Base-by-base conservation (phyloP, 2,329 filamentous ascomycete species). In the Cercospora sesami region DNA sequence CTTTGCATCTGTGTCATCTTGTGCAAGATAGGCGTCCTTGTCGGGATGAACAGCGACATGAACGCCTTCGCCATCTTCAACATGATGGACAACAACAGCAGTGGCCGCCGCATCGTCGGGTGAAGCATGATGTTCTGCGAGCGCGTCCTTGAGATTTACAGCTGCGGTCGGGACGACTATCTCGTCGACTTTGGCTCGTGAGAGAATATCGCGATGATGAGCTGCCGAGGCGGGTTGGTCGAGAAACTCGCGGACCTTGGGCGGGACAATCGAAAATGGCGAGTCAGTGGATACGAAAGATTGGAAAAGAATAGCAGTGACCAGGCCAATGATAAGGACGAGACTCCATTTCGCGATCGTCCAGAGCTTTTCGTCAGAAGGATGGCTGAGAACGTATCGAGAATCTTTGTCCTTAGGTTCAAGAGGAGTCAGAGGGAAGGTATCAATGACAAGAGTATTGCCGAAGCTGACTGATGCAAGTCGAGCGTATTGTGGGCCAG, bases 391-490 rank as follows among this genome's bases (percentile, higher is more conserved):
- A 4, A 93, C 86, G 76, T 94, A 93, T 69, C 91, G 91, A 9
- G 86, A 79, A 18, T 78, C 68, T 23, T 75, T 83, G 12, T 83
- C 80, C n/a, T 81, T 82, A 0, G 86, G 81, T 14, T 80, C 74
- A 23, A 81, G 74, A 9, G 82, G 82, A 5, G 81, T 78, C 5
- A 97, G 85, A 0, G 92, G 89, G 70, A 97, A 89, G 45, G 88
- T 90, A 79, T 96, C 92, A 28, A 96, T 89, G 31, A 91, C 88
- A 48, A 93, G 87, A 0, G 89, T 91, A 77, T 93, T 94, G 68
- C 89, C 90, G 73, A 96, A 89, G 60, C 91, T 93, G 48, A 92
- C 90, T 58, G 91, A 94, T 31, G 92, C 93, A 3, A 97, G 86
- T 74, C 91, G 92, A 73, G 96, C 82, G 75, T 87, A 87, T 73